Conservation (phyloP, 805 yeast genomes). For the Ogataea corticis region DNA sequence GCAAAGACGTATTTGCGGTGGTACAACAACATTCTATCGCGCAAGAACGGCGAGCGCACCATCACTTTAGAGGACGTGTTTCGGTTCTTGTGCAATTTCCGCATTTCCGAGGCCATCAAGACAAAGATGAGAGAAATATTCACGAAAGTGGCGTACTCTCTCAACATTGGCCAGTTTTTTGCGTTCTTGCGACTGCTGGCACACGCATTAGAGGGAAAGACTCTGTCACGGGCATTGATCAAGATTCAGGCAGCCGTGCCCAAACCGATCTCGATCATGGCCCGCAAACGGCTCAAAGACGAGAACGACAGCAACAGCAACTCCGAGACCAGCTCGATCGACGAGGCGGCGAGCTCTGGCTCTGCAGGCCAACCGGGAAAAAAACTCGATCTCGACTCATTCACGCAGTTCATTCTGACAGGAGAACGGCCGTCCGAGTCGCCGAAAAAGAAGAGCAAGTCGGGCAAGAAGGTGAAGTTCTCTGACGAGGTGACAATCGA, state of each 20-base stretch:
- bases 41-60: constrained; percentile 59
- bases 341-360: constrained; percentile 4
- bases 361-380: constrained; percentile 18
- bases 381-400: constrained; percentile 78
- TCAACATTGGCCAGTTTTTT: constrained; percentile 89
- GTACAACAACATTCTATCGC: constrained; percentile 82
- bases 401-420: constrained; percentile 79
- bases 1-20: constrained; percentile 85
- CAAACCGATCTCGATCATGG: constrained; percentile 74
- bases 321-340: constrained; percentile 18
- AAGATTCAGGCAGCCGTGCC: constrained; percentile 65
- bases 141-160: constrained; percentile 53
- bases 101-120: constrained; percentile 52
- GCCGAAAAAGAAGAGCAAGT: constrained; percentile 39
- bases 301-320: constrained; percentile 37
- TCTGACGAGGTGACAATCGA: constrained; percentile 58
- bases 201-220: constrained; percentile 53
- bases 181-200: constrained; percentile 80
- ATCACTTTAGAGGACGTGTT: constrained; percentile 78
- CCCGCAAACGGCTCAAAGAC: constrained; percentile 53
- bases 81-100: constrained; percentile 75
- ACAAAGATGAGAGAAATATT: constrained; percentile 51
- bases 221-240: constrained; percentile 57
- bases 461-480: constrained; percentile 66
- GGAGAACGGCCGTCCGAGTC: constrained; percentile 65